Evolutionary conservation across 176 grass and related monocot species (phyloP).

Genomic region (Oryza officinalis): DNA sequence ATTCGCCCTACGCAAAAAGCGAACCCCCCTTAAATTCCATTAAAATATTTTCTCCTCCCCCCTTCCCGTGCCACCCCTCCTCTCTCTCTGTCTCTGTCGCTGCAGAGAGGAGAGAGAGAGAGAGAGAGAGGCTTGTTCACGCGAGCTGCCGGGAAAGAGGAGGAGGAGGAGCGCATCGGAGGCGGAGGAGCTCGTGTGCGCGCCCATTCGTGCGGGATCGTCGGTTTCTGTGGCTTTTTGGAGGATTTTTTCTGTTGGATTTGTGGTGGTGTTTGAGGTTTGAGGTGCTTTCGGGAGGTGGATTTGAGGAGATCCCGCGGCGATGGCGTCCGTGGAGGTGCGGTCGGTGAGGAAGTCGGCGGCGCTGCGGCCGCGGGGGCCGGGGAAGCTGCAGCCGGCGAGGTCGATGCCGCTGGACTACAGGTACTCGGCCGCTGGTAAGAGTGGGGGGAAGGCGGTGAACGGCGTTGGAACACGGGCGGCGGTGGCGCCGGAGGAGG

Average conservation of each 20-base stretch:
- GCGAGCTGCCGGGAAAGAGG: constrained; percentile 13
- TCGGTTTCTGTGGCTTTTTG: background rate
- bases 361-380: constrained; percentile 50
- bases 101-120: constrained; percentile 20
- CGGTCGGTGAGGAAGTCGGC: constrained; percentile 59
- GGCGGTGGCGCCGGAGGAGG: constrained; percentile 10
- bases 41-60: constrained; percentile 15
- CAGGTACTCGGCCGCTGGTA: constrained; percentile 31
- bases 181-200: background rate
- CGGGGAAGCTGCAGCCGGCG: constrained; percentile 58
- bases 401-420: constrained; percentile 70
- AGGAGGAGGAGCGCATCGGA: constrained; percentile 18
- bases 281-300: background rate
- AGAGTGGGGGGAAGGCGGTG: background rate
- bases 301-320: constrained; percentile 56
- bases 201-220: constrained; percentile 46
- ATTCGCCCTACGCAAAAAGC: constrained; percentile 40
- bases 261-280: background rate
- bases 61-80: background rate
- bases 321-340: constrained; percentile 84
- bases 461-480: constrained; percentile 29
- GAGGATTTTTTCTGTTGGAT: constrained; percentile 2
- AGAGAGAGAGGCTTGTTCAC: background rate
- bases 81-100: constrained; percentile 36
- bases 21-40: constrained; percentile 35